Base-by-base conservation (phyloP, 1,284 basidiomycete genomes). In the Malassezia brasiliensis region DNA sequence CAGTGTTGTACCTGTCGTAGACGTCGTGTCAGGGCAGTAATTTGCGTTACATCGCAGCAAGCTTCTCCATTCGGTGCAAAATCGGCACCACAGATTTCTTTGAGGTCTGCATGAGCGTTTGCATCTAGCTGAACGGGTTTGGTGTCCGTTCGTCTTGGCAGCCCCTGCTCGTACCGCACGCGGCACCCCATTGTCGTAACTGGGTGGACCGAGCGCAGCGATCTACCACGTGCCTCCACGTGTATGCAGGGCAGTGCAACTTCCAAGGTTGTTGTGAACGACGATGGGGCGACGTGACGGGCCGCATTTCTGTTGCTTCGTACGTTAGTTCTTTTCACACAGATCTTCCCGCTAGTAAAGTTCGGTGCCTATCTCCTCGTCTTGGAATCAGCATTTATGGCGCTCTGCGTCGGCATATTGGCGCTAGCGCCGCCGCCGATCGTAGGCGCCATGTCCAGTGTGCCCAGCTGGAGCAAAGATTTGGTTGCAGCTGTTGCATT, bases 261-360 rank as follows among this genome's bases (percentile, higher is more conserved):
- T 38, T 47, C 31, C 31, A 47, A 46, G 28, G 5, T 36, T 25
- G 30, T 28, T 15, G 30, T 11, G 9, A 38, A 38, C 38, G 35
- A 50, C 20, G 30, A 56, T 56, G 53, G 37, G 40, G 14, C 47
- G 62, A 41, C 44, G 65, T 22, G 15, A 12, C 47, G 56, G 64
- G 15, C 52, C 65, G 51, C 64, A 65, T 39, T 73, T 73, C 52
- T 71, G 68, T 59, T 73, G 70, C 56, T 73, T 66, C 59, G 65
- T 56, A 34, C 34, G 56, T 57, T 7, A 14, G 19, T 4, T 4
- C n/a, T 14, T 15, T 38, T 50, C 19, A 53, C 52, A 3, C 36
- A 61, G 59, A 60, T 59, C 11, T 50, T 70, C 3, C 72, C 72
- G 9, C 64, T 74, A 19, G 66, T 74, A 50, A 74, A 74, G 22